Conservation (phyloP, 257 asterid genomes). For the Salvia hispanica region DNA sequence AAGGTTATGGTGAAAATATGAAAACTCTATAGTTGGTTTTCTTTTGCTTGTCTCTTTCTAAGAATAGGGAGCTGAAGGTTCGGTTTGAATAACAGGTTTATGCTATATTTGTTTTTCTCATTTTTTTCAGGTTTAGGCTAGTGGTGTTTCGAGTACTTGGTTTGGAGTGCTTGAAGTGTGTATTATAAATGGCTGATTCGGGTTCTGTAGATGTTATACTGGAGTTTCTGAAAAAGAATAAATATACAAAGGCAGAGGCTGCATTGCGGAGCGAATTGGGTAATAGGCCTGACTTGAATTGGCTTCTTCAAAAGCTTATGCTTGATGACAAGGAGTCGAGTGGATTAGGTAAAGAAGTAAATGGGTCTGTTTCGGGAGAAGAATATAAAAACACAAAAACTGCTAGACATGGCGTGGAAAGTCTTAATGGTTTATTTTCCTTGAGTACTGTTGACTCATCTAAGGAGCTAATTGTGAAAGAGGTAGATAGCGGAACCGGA, state of each 20-base stretch:
- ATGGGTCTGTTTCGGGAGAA: conserved; percentile 43
- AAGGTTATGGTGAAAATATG: conserved; percentile 18
- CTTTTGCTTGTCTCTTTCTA: conserved; percentile 2
- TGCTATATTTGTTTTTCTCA: conserved; percentile 23
- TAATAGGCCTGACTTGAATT: conserved; percentile 66
- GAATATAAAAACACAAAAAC: conserved; percentile 40
- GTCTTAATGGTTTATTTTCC: conserved; percentile 38
- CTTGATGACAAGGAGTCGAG: conserved; percentile 58
- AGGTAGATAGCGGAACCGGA: conserved; percentile 73
- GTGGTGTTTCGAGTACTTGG: conserved; percentile 37
- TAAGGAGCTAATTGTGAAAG: conserved; percentile 87
- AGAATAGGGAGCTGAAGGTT: conserved; percentile 24
- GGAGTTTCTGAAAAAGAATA: conserved; percentile 73
- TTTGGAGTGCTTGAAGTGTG: conserved; percentile 23
- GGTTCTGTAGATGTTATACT: conserved; percentile 70
- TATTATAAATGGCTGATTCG: conserved; percentile 68
- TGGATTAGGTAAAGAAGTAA: conserved; percentile 50
- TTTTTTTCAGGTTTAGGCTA: conserved; percentile 53
- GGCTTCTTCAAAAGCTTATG: conserved; percentile 59
- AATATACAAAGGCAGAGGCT: conserved; percentile 84
- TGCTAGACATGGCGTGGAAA: conserved; percentile 41
- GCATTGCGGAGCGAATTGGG: conserved; percentile 79
- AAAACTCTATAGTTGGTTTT: conserved; percentile 6
- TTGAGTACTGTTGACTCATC: conserved; percentile 47
- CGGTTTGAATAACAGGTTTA: conserved; percentile 26